Conservation (phyloP, 371 early-diverging fungal genomes). For the Haplosporangium sp. region DNA sequence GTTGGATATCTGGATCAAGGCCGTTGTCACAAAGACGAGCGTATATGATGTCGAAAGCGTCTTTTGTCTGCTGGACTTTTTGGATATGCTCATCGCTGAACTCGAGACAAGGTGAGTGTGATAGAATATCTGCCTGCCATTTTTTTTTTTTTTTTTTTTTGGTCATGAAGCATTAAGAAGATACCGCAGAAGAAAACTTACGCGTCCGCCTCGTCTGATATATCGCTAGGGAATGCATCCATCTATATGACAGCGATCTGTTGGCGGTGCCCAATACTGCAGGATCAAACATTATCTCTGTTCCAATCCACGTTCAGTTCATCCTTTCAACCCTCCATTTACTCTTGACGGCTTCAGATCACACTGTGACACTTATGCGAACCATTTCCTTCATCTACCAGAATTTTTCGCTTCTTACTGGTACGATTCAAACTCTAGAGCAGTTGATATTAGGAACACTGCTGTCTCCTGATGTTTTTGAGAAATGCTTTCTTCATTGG, state of each 20-base stretch:
- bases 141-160: not conserved
- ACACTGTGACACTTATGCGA: constrained; percentile 62
- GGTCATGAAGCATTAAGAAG: not conserved
- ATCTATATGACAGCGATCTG: constrained; percentile 41
- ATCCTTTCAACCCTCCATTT: constrained; percentile 59
- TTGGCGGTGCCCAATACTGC: constrained; percentile 24
- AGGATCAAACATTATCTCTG: constrained; percentile 13
- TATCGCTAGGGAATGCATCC: constrained; percentile 24
- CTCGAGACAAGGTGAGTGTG: constrained; percentile 54
- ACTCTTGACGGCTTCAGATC: constrained; percentile 61
- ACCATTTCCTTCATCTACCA: constrained; percentile 65
- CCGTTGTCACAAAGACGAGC: constrained; percentile 61
- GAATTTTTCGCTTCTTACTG: constrained; percentile 63
- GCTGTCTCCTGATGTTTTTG: constrained; percentile 59
- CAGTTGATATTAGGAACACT: constrained; percentile 58
- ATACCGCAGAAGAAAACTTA: not conserved
- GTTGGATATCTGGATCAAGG: constrained; percentile 67
- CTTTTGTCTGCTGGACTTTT: constrained; percentile 65
- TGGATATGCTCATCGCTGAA: constrained; percentile 59
- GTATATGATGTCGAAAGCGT: constrained; percentile 64
- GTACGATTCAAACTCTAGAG: constrained; percentile 55
- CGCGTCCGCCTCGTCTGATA: not conserved
- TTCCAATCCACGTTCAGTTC: constrained; percentile 61
- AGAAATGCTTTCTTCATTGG: constrained; percentile 67
- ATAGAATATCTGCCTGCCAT: not conserved